Percentiles rank a stretch among this genome's conserved stretches.
phyloP scores from a whole-genome alignment of 208 protist species.

The Wallacemonas sp. region DNA sequence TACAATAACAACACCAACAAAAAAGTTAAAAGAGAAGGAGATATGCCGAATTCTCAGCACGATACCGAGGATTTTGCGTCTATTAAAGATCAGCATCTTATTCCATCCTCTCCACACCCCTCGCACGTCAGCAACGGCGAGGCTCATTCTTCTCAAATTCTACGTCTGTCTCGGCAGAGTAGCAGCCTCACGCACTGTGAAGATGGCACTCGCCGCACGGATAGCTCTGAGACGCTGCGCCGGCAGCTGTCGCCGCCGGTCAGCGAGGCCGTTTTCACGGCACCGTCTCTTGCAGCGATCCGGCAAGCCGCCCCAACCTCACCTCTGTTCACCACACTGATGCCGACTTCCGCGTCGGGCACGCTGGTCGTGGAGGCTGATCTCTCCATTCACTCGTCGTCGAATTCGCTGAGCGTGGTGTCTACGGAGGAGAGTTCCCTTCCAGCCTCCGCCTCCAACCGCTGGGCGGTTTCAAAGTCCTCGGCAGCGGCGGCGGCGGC shows the following conservation, averaged over 20 bases:
- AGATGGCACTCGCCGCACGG: background rate
- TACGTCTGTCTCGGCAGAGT: background rate
- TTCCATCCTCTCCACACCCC: background rate
- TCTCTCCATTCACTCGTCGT: background rate
- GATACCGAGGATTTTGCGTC: background rate
- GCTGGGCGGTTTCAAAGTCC: background rate
- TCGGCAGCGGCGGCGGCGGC: slow-evolving; percentile 1
- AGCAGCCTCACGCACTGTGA: background rate
- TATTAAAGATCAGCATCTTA: slow-evolving; percentile 1
- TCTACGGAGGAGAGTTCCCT: background rate
- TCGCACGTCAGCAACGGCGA: background rate
- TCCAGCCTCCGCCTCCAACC: background rate
- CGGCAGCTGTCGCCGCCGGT: background rate
- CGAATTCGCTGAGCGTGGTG: background rate
- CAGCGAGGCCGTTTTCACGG: background rate
- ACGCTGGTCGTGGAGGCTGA: background rate
- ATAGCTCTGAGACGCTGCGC: background rate
- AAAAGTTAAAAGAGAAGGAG: background rate
- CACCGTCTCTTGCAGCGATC: background rate
- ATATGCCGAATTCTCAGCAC: background rate
- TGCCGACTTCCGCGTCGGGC: background rate
- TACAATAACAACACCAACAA: slow-evolving; percentile 11
- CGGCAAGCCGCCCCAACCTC: background rate
- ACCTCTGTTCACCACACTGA: background rate
- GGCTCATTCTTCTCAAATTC: background rate